Evolutionary conservation across 148 eudicot genomes (phyloP).

Genomic region (Cornus kousa): DNA sequence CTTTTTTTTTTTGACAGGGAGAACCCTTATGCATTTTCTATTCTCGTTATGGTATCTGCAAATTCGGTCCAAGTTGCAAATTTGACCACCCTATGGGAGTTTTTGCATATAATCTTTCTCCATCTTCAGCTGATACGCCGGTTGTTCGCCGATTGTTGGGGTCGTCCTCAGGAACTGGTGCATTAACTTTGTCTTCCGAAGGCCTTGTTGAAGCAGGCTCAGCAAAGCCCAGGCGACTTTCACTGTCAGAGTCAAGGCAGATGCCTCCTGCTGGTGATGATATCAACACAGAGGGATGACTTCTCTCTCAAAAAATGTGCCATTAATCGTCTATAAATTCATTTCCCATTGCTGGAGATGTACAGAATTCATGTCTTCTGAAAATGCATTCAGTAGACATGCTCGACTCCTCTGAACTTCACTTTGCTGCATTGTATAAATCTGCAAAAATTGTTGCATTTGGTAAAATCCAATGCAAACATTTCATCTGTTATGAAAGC

Average conservation of each 20-base stretch:
- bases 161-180: slow-evolving; percentile 57
- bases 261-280: slow-evolving; percentile 55
- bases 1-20: slow-evolving; percentile 41
- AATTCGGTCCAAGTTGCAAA: slow-evolving; percentile 96
- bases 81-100: slow-evolving; percentile 87
- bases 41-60: slow-evolving; percentile 94
- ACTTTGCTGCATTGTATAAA: slow-evolving; percentile 55
- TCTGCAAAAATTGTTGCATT: slow-evolving; percentile 46
- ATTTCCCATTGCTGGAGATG: slow-evolving; percentile 70
- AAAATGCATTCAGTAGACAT: slow-evolving; percentile 33
- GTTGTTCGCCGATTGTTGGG: slow-evolving; percentile 57
- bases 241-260: slow-evolving; percentile 67
- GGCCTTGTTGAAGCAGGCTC: slow-evolving; percentile 45
- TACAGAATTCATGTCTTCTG: slow-evolving; percentile 53
- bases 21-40: slow-evolving; percentile 90
- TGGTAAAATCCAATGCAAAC: slow-evolving; percentile 51
- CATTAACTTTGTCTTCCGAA: slow-evolving; percentile 40
- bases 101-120: slow-evolving; percentile 52
- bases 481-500: slow-evolving; percentile 30
- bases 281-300: slow-evolving; percentile 54
- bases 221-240: slow-evolving; percentile 48
- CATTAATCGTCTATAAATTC: slow-evolving; percentile 53
- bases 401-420: slow-evolving; percentile 26
- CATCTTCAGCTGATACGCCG: slow-evolving; percentile 52
- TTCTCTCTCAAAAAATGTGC: slow-evolving; percentile 15